Evolutionary conservation across 2,329 filamentous ascomycete genomes (phyloP), one percentile per base, ranked within the genome.

Genomic region (Clonostachys solani): DNA sequence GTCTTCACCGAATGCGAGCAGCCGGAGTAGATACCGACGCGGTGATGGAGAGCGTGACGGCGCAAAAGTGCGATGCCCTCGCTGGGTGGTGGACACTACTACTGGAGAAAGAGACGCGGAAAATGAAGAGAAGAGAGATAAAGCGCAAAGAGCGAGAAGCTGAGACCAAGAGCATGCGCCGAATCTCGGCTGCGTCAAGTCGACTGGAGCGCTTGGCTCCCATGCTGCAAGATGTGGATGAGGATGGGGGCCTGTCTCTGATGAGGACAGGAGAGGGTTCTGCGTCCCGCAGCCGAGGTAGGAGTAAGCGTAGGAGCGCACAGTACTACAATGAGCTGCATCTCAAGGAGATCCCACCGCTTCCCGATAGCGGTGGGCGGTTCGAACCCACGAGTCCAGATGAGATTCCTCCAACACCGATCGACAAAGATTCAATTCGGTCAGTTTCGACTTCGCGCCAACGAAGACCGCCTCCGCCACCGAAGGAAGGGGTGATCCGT

Each of bases 21-120:
- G 91, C 94, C 6, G 94, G 94, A 0, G 91, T 97, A 19, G 89
- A 97, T 59, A 94, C 95, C 49, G 94, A 99, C 61, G 80, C 87
- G 50, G 89, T 99, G 8, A 92, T 97, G 52, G 92, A 97, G 62
- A 95, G 94, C 57, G 94, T 99, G 4, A 68, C 96, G 35, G 83
- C 91, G 5, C 90, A 96, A 63, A 81, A 89, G 54, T 97, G 94
- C 60, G 92, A 99, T 66, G 80, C 86, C 6, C 72, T 99, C 43
- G 89, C 91, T 44, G 94, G 94, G 6, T 99, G 94, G 94, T 99
- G 94, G 94, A 88, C 89, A 4, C 68, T 99, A 29, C 71, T 99
- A 37, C 83, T 97, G 10, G 94, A 97, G 60, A 99, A 97, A 64
- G 94, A 99, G 61, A 83, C 91, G 62, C 83, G 91, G 9, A 99